Conservation (phyloP, 306 rosid genomes). For the Vigna angularis region DNA sequence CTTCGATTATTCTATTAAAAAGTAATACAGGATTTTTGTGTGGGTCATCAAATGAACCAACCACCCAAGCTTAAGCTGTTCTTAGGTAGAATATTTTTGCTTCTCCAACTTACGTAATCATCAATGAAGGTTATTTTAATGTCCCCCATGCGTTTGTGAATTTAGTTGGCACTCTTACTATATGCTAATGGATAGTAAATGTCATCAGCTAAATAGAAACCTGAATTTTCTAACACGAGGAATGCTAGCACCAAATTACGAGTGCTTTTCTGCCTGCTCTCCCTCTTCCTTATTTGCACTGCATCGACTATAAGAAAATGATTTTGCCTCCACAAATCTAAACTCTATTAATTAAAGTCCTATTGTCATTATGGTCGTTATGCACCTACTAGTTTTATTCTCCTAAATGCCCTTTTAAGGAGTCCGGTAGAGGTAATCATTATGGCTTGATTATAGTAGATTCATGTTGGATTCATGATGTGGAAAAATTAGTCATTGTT, state of each 20-base stretch:
- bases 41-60: neutral
- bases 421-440: neutral
- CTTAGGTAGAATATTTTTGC: neutral
- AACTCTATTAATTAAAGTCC: neutral
- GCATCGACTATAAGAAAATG: neutral
- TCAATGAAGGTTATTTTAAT: neutral
- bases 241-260: too few relatives aligned
- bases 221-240: too few relatives aligned
- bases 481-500: neutral
- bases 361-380: neutral
- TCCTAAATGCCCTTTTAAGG: constrained; percentile 5
- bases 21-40: neutral
- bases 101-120: neutral
- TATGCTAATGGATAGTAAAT: too few relatives aligned
- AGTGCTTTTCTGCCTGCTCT: constrained; percentile 13
- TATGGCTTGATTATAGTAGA: constrained; percentile 1
- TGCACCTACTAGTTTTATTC: neutral
- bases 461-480: neutral
- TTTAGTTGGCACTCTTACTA: neutral
- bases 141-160: too few relatives aligned
- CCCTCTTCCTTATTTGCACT: neutral
- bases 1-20: neutral
- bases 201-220: too few relatives aligned
- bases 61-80: neutral
- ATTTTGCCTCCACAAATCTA: neutral